phyloP scores from a whole-genome alignment of 805 yeast genomes.

The Metschnikowia orientalis region DNA sequence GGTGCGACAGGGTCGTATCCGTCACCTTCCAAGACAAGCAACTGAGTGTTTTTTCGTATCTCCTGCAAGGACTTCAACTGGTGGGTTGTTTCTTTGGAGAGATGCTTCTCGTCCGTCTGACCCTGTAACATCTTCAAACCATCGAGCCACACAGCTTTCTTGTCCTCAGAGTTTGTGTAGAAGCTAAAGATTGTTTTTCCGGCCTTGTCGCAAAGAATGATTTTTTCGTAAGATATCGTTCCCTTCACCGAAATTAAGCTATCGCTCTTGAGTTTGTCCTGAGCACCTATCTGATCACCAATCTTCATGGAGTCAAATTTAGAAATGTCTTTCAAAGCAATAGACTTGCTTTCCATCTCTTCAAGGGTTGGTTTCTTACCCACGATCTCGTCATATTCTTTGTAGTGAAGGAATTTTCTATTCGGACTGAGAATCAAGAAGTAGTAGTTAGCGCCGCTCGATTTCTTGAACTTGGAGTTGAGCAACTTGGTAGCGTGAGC shows the following conservation, averaged over 20 bases:
- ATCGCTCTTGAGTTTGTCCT: conserved; percentile 38
- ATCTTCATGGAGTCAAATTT: conserved; percentile 50
- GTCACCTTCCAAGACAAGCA: conserved; percentile 32
- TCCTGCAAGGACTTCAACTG: conserved; percentile 33
- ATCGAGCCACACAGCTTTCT: conserved; percentile 72
- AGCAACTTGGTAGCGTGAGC: conserved; percentile 39
- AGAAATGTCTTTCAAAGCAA: conserved; percentile 49
- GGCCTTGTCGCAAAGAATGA: conserved; percentile 44
- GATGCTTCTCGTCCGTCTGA: conserved; percentile 26
- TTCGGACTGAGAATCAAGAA: conserved; percentile 66
- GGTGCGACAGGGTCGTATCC: conserved; percentile 16
- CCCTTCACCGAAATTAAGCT: conserved; percentile 53
- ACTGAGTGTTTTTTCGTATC: conserved; percentile 38
- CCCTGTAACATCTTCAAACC: conserved; percentile 55
- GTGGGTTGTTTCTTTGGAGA: conserved; percentile 34
- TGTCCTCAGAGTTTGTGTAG: conserved; percentile 65
- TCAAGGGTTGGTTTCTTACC: conserved; percentile 53
- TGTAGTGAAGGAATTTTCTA: conserved; percentile 54
- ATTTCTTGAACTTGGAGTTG: conserved; percentile 17
- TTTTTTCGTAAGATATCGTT: conserved; percentile 53
- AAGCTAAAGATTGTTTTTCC: conserved; percentile 48
- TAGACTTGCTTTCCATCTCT: conserved; percentile 47
- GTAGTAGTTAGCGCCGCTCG: conserved; percentile 36
- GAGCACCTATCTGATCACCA: conserved; percentile 38
- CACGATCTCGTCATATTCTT: conserved; percentile 50